Base-by-base conservation (phyloP, 257 asterid genomes). In the Jacaranda mimosifolia region DNA sequence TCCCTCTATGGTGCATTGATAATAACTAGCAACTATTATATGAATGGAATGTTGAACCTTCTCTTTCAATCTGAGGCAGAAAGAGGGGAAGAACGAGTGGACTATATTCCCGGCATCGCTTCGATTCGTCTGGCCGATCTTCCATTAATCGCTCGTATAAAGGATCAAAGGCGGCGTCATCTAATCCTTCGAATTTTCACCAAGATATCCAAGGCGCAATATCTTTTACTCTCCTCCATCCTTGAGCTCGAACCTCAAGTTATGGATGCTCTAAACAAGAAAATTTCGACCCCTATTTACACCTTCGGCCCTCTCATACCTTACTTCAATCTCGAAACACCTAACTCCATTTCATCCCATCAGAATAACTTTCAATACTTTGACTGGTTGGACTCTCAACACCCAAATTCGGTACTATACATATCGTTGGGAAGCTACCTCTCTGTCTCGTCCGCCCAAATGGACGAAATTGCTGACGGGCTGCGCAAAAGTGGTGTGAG, bases 351-450 rank as follows among this genome's bases (percentile, higher is more conserved):
- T 36, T 8, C 77, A 13, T 19, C 32, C 13, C 8, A 18, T 8
- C 7, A 11, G 2, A 4, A 53, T 1, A 38, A 45, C 21, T 56
- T 43, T 13, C 64, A 65, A 38, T 75, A 82, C 40, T 42, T 81
- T 1, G 68, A 82, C 42, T 87, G 94, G 90, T 45, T 87, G 32
- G 75, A 89, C 59, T 5, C 81, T 10, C 90, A 87, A 9, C 86
- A 88, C 15, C 77, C 53, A 7, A 39, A 40, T 21, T 87, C 88
- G 0, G 89, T 89, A 0, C 43, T 89, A 38, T 89, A 84, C 82
- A 58, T 87, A 4, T 85, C 94, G 11, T 79, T 79, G 19, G 92
- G 91, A 15, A 89, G 92, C 68, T 87, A 63, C 48, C 80, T 89
- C 0, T 77, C 87, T 3, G 83, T 68, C 5, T 82, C 91, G 12